Percentiles rank a stretch among this genome's conserved stretches.
phyloP scores from a whole-genome alignment of 805 yeast genomes.

The Scheffersomyces coipomensis region DNA sequence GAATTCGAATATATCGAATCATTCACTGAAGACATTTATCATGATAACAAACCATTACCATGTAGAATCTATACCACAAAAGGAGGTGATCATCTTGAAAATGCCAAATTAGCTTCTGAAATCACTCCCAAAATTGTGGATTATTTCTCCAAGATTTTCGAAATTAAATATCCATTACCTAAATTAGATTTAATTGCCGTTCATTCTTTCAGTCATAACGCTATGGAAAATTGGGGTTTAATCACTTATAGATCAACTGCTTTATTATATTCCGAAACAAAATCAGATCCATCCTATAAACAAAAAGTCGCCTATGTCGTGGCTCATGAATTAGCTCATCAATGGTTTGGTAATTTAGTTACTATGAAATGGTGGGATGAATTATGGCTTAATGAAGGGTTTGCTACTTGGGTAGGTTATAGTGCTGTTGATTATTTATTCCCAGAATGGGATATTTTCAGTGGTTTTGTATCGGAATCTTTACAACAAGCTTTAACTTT shows the following conservation, averaged over 20 bases:
- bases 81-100: slow-evolving; percentile 44
- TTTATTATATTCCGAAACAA: slow-evolving; percentile 42
- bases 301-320: slow-evolving; percentile 80
- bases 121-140: slow-evolving; percentile 52
- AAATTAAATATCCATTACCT: slow-evolving; percentile 68
- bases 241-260: slow-evolving; percentile 63
- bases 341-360: slow-evolving; percentile 88
- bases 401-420: slow-evolving; percentile 85
- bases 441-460: slow-evolving; percentile 82
- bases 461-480: slow-evolving; percentile 49
- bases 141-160: slow-evolving; percentile 47
- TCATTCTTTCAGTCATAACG: slow-evolving; percentile 78
- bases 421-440: slow-evolving; percentile 64
- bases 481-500: slow-evolving; percentile 51
- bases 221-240: slow-evolving; percentile 91
- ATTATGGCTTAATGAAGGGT: slow-evolving; percentile 86
- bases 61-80: slow-evolving; percentile 53
- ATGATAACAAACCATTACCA: slow-evolving; percentile 40
- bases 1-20: slow-evolving; percentile 54
- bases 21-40: slow-evolving; percentile 36
- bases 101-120: slow-evolving; percentile 47
- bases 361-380: slow-evolving; percentile 96
- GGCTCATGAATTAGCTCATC: slow-evolving; percentile 85
- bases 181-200: slow-evolving; percentile 79
- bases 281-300: slow-evolving; percentile 51